phyloP scores from a whole-genome alignment of 164 flowering plant genomes.

The Sedum album region DNA sequence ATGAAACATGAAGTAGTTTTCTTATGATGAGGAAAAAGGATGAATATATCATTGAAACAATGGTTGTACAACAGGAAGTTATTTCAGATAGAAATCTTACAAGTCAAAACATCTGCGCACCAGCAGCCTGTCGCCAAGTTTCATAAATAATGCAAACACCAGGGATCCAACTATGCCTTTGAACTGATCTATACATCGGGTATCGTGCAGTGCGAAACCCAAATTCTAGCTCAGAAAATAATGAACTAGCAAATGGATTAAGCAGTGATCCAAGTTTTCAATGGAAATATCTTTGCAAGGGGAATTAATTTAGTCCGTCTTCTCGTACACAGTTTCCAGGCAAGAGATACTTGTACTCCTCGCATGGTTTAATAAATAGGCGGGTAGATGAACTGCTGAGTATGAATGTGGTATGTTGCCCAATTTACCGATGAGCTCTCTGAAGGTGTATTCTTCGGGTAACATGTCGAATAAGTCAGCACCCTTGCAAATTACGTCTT shows the following conservation, averaged over 20 bases:
- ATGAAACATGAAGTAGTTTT: no score
- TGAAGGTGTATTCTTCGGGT: conserved; percentile 87
- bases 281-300: not conserved
- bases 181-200: not conserved
- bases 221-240: not conserved
- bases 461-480: conserved; percentile 81
- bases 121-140: not conserved
- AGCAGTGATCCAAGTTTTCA: not conserved
- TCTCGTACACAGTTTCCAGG: conserved; percentile 78
- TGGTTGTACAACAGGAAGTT: conserved; percentile 1
- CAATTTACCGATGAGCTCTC: conserved; percentile 72
- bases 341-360: conserved; percentile 58
- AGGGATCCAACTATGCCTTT: not conserved
- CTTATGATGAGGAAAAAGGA: not conserved
- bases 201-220: not conserved
- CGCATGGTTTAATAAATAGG: conserved; percentile 59
- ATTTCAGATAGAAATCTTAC: not conserved
- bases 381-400: conserved; percentile 84
- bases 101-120: not conserved
- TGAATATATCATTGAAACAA: not conserved
- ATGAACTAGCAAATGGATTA: not conserved
- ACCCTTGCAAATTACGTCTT: conserved; percentile 70
- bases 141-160: not conserved
- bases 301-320: conserved; percentile 12
- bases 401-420: conserved; percentile 78